Evolutionary conservation across 2,329 filamentous ascomycete genomes (phyloP), one percentile per base, ranked within the genome.

Genomic region (Cordyceps cateniannulata): DNA sequence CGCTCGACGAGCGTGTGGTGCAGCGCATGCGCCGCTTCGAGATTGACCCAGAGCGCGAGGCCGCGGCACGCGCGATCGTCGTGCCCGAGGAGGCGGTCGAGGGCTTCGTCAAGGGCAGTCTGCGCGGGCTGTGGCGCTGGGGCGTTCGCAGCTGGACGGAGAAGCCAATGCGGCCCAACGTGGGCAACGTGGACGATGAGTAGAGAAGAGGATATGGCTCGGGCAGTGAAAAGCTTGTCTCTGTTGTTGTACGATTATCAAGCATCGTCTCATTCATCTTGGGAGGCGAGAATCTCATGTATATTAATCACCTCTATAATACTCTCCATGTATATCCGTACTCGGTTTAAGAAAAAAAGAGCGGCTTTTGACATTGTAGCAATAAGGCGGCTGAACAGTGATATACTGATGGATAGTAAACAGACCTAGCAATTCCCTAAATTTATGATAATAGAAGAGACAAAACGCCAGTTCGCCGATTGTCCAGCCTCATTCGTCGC

Each of bases 21-120:
- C 80, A 81, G 68, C 85, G 91, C 58, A 97, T 98, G 93, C 82
- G 89, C 61, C 84, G 84, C 58, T 96, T 95, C 68, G 82, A 88
- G 70, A 75, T 96, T 25, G 77, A 74, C 14, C 76, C 83, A 0
- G 88, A 89, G 62, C 87, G 92, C 40, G 89, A 93, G 72, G 83
- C 81, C 40, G 81, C 85, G 61, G 87, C 87, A 1, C 77, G 80
- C 50, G 75, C 77, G 61, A 84, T 92, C 59, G 79, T 79, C 29
- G 80, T 88, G 16, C 83, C 85, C 0, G 82, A 87, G 71, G 85
- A 87, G 67, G 86, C 90, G 70, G 75, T 91, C 63, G 84, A 89
- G 72, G 88, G 87, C 20, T 86, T 85, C 79, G 81, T 85, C 67
- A 88, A 87, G 75, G 82, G 84, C 32, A 79, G 78, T 62, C 61